Evolutionary conservation across 202 grass and related monocot genomes (phyloP), one percentile per base, ranked within the genome.

Genomic region (Panicum virgatum): DNA sequence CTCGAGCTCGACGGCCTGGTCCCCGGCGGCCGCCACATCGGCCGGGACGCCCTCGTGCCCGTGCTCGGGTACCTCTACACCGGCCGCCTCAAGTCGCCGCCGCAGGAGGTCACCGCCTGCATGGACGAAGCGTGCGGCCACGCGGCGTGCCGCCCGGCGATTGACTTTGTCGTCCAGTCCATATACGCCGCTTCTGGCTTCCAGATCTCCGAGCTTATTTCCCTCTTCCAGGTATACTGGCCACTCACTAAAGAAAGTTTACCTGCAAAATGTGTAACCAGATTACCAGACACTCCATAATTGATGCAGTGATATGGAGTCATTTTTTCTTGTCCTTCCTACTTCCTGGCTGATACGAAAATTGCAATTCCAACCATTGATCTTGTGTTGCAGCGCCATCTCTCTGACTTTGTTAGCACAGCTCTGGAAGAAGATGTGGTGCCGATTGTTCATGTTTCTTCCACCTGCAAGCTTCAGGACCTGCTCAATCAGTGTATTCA

Each of bases 191-290:
- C 89, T 9, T 74, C 80, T 8, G 92, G 86, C 27, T 94, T 94
- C 83, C 76, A 92, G 82, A 92, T 94, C 67, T 32, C 82, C n/a
- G 92, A 94, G 85, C 85, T 94, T 15, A 47, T 92, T 72, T 94
- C 89, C n/a, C 85, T 94, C 45, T 90, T 90, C 62, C 92, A 92
- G 89, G 89, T 94, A 71, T 94, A 71, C 62, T 40, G 42, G 9
- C 7, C 67, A 27, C 1, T 53, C 34, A 54, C 22, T 43, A 43
- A 69, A 9, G 14, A 56, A 30, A 46, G 26, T 68, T 68, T 43
- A 26, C 13, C 13, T 7, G 45, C 57, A 62, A 37, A 48, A 15
- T 37, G 12, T 78, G 19, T 36, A 37, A 5, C 27, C 32, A 34
- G 32, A 34, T 34, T 34, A 34, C 32, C 32, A 34, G 10, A 3